Percentiles rank a stretch among this genome's conserved stretches.
Evolutionary conservation across 345 rosid species (phyloP).

Genomic region (Gossypium australe): DNA sequence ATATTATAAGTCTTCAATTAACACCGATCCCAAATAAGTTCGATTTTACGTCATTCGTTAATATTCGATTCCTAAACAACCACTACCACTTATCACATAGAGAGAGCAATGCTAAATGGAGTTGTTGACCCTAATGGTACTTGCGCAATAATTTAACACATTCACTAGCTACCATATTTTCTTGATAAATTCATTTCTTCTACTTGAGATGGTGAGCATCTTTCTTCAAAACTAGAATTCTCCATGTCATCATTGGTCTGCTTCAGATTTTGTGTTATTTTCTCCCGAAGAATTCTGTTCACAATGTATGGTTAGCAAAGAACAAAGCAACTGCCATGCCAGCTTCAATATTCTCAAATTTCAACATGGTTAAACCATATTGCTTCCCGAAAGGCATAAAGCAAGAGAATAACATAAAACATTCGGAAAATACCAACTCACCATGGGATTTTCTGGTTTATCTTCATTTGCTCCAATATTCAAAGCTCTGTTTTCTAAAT

Average conservation of each 20-base stretch:
- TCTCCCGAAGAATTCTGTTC: not conserved
- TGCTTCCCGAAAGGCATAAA: not conserved
- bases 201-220: not conserved
- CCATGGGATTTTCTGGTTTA: slow-evolving; percentile 6
- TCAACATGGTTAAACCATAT: not conserved
- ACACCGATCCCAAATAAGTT: too few species aligned
- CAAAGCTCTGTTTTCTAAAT: not conserved
- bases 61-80: too few species aligned
- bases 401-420: not conserved
- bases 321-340: not conserved
- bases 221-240: not conserved
- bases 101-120: too few species aligned
- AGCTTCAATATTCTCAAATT: not conserved
- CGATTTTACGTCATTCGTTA: too few species aligned
- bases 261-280: not conserved
- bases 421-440: slow-evolving; percentile 2
- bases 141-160: not conserved
- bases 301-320: not conserved
- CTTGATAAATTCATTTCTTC: not conserved
- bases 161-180: not conserved
- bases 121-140: not conserved
- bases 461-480: slow-evolving; percentile 1
- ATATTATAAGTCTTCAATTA: too few species aligned
- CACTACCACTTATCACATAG: too few species aligned
- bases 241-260: not conserved